Evolutionary conservation across 2,329 filamentous ascomycete species (phyloP), one percentile per base, ranked within the genome.

Genomic region (Penicillium sp.): DNA sequence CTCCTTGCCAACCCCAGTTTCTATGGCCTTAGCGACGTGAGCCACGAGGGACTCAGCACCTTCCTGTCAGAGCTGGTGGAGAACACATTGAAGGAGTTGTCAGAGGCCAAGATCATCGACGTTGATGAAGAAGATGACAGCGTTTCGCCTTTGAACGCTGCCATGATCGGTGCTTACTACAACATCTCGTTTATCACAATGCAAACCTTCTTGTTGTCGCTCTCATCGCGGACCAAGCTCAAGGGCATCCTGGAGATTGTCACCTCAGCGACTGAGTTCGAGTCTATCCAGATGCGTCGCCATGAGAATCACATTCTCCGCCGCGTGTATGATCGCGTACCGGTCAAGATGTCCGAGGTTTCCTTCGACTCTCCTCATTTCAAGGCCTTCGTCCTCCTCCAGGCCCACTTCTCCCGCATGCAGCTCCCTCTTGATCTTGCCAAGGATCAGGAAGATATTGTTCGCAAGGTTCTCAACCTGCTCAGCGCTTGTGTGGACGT

Each of bases 151-250:
- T 84, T 96, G 66, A 97, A 99, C 72, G 89, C 93, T 3, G 94
- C 94, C 63, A 97, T 97, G 90, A 97, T 99, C 68, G 91, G 90
- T 10, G 91, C 94, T 1, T 97, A 99, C 80, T 99, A 99, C 82
- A 97, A 97, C 75, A 96, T 99, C 68, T 97, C 93, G 6, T 97
- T 97, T 77, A 90, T 96, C 72, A 99, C 94, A 3, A 99, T 99
- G 92, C 93, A 99, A 77, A 99, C 94, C 0, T 93, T 99, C 81
- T 80, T 99, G 49, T 81, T 99, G 53, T 99, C 94, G 15, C 82
- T 99, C 45, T 92, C 86, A 52, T 86, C 86, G 40, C 88, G 88
- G 64, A 97, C 92, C 4, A 97, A 96, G 79, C 85, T 99, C 61
- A 99, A 99, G 82, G 91, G 91, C 45, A 92, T 99, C 41, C 81